These are phyloP conservation scores for Chimonanthus praecox DNA, from an alignment of 164 flowering plant species.

Conservation along the genomic window DNA sequence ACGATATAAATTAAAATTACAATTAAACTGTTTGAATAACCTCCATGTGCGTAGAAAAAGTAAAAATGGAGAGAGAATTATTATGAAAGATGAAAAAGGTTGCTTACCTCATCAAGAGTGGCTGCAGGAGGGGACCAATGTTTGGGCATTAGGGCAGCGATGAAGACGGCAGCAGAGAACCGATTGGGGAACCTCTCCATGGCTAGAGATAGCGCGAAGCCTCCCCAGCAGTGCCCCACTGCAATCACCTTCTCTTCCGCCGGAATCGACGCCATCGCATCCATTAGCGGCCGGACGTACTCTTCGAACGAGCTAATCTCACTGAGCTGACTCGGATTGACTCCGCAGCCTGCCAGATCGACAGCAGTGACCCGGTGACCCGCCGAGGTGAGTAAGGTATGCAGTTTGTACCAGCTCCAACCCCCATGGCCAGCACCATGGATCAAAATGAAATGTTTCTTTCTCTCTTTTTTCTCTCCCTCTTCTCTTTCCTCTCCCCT, in stretches of 20 bases:
- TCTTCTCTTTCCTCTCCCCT: not conserved
- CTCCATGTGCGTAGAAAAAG: not conserved
- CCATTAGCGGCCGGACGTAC: slow-evolving; percentile 21
- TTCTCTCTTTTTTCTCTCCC: not conserved
- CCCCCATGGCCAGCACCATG: slow-evolving; percentile 19
- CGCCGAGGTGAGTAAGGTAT: slow-evolving; percentile 9
- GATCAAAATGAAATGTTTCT: slow-evolving; percentile 21
- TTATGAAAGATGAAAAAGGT: not conserved
- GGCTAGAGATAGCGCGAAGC: slow-evolving; percentile 24
- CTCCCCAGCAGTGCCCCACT: slow-evolving; percentile 42
- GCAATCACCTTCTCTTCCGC: slow-evolving; percentile 23
- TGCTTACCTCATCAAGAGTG: slow-evolving; percentile 14
- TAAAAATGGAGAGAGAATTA: not conserved
- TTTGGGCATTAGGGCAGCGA: slow-evolving; percentile 13
- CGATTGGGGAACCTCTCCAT: slow-evolving; percentile 24
- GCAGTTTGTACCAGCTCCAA: slow-evolving; percentile 25
- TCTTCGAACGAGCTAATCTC: slow-evolving; percentile 19
- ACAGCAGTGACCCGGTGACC: slow-evolving; percentile 30
- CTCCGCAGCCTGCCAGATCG: slow-evolving; percentile 29
- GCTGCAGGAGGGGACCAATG: slow-evolving; percentile 7
- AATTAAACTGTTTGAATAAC: not conserved
- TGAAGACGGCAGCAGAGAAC: slow-evolving; percentile 15
- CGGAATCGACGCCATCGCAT: slow-evolving; percentile 17
- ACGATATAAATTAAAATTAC: no score
- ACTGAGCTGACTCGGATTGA: slow-evolving; percentile 18